Evolutionary conservation across 352 stramenopile genomes (phyloP).

Genomic region (Phytopythium chamaehyphon): DNA sequence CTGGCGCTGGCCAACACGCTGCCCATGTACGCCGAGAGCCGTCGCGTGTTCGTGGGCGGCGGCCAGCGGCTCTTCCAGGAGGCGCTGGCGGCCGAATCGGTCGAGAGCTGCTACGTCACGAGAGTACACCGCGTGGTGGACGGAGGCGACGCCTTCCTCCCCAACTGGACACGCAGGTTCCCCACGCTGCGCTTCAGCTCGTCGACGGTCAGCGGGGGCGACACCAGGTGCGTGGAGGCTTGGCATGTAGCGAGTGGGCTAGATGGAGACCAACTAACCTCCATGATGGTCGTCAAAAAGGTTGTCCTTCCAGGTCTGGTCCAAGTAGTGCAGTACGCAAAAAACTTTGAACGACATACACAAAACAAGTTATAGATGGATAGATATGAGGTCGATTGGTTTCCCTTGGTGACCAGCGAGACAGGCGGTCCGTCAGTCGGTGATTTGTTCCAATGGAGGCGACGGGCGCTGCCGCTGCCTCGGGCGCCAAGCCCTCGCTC

Average conservation of each 20-base stretch:
- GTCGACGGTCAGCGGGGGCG: conserved; percentile 20
- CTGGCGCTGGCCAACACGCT: conserved; percentile 27
- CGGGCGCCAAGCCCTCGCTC: conserved; percentile 44
- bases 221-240: too few species aligned
- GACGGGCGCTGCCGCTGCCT: neutral
- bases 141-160: conserved; percentile 56
- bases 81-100: conserved; percentile 34
- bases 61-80: conserved; percentile 59
- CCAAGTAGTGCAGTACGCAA: too few species aligned
- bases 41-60: conserved; percentile 56
- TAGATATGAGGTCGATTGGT: too few species aligned
- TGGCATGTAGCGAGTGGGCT: too few species aligned
- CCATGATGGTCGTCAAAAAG: too few species aligned
- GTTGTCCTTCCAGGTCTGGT: too few species aligned
- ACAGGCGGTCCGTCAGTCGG: too few species aligned
- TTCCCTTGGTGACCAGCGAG: too few species aligned
- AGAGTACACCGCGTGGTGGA: conserved; percentile 42
- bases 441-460: conserved; percentile 1
- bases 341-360: too few species aligned
- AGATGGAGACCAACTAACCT: too few species aligned
- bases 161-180: conserved; percentile 40
- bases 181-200: conserved; percentile 30
- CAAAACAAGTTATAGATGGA: too few species aligned
- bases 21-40: conserved; percentile 29
- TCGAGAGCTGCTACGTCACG: conserved; percentile 58